phyloP scores from a whole-genome alignment of 306 rosid genomes.

The Trifolium fragiferum region DNA sequence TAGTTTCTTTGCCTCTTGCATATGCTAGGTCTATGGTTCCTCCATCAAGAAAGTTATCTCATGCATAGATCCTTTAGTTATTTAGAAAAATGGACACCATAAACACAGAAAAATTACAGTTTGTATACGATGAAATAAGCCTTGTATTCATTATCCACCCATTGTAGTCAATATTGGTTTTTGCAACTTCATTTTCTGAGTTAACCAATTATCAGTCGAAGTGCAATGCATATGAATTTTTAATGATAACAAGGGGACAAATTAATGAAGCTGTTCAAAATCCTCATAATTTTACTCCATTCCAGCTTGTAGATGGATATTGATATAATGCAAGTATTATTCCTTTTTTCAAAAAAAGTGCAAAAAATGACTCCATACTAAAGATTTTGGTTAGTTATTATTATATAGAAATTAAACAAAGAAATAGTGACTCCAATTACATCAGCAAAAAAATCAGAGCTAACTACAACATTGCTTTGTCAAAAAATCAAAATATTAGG shows the following conservation, averaged over 20 bases:
- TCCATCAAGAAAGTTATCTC: conserved; percentile 52
- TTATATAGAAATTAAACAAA: no score
- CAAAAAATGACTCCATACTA: no score
- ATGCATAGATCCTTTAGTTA: conserved; percentile 36
- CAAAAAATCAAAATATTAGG: no score
- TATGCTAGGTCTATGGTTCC: conserved; percentile 58
- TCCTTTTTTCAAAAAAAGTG: no score
- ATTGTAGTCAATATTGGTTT: conserved; percentile 37
- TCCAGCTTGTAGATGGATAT: neutral
- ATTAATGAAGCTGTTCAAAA: neutral
- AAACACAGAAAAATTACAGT: conserved; percentile 12
- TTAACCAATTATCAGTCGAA: neutral
- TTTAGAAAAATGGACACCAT: conserved; percentile 34
- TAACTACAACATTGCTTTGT: no score
- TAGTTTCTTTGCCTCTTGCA: conserved; percentile 69
- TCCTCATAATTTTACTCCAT: neutral
- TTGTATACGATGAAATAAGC: conserved; percentile 47
- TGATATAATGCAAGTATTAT: no score
- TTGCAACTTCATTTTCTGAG: neutral
- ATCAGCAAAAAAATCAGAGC: no score
- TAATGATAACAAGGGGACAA: neutral
- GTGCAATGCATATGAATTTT: neutral
- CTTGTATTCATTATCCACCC: conserved; percentile 37
- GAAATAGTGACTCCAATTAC: no score
- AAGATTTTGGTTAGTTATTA: no score